Percentiles rank a stretch among this genome's conserved stretches.
phyloP scores from a whole-genome alignment of 129 eudicot genomes.

The Lonicera japonica region DNA sequence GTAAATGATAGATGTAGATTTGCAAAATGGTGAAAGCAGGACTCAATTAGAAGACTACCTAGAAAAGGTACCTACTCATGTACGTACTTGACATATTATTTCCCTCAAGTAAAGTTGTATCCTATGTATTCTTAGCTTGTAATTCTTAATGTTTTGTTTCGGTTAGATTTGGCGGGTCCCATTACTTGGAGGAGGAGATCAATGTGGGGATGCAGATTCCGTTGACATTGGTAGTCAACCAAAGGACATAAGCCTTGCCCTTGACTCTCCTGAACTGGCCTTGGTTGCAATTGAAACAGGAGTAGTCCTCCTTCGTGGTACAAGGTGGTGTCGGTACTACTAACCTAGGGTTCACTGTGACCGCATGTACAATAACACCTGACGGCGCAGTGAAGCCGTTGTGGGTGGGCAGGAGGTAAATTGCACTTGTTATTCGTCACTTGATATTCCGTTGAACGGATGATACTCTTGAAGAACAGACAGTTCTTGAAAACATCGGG shows the following conservation, averaged over 20 bases:
- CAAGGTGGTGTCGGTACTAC: slow-evolving; percentile 61
- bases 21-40: no score
- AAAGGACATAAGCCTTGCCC: slow-evolving; percentile 71
- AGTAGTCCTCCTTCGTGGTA: slow-evolving; percentile 66
- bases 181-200: slow-evolving; percentile 38
- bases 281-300: slow-evolving; percentile 72
- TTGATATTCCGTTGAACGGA: slow-evolving; percentile 73
- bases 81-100: no score
- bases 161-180: slow-evolving; percentile 78
- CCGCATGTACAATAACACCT: slow-evolving; percentile 76
- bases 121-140: no score
- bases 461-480: slow-evolving; percentile 65
- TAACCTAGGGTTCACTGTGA: slow-evolving; percentile 66
- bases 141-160: background rate
- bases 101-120: no score
- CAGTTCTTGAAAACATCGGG: slow-evolving; percentile 89
- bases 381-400: slow-evolving; percentile 81
- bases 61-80: no score
- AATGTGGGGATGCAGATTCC: slow-evolving; percentile 62
- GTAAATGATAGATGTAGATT: no score
- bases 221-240: slow-evolving; percentile 88
- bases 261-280: slow-evolving; percentile 55
- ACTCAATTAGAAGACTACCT: no score
- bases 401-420: slow-evolving; percentile 97
- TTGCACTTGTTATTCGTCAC: no score